Base-by-base conservation (phyloP, 352 stramenopile genomes). In the Phytophthora fragariae region DNA sequence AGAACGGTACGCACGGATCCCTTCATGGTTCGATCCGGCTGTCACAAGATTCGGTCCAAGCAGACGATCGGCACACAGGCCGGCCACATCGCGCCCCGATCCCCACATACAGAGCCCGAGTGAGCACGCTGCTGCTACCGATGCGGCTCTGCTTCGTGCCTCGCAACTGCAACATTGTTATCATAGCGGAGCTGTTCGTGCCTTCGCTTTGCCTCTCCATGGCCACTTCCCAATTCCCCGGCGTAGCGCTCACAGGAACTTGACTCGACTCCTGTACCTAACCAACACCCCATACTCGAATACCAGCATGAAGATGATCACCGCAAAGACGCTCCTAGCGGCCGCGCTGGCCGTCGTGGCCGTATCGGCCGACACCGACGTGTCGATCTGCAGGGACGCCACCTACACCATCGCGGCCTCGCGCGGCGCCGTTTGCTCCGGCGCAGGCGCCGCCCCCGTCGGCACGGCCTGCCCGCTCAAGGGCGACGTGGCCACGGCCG, bases 361-460 rank as follows among this genome's bases (percentile, higher is more conserved):
- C 31, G 58, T 67, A 39, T 62, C 67, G 35, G 72, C 65, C 57
- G 62, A 76, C 33, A 76, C 65, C 29, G 65, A 82, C 44, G 79
- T 85, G 5, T 80, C 69, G 8, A 74, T 87, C 24, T 87, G 80
- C 69, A 65, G 76, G 31, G 80, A 87, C 46, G 77, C 80, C 12
- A 87, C 77, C 11, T 87, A 84, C 59, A 72, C 74, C 17, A 65
- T 94, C 58, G 35, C 77, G 10, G 54, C 61, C 15, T 70, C 69
- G 10, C 78, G 82, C 10, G 82, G 85, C n/a, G 58, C 73, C 10
- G 66, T 91, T 41, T 94, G 87, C 64, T 81, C 77, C 0, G 87
- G 86, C 10, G 71, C 71, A 0, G 86, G 86, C 2, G 19, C 35
- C 2, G 29, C 74, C 15, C 84, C 86, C 0, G 64, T 68, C 2